A percentile compares a stretch with the other conserved stretches of the same genome.
Evolutionary conservation across 257 asterid species (phyloP).

Genomic region (Apocynum venetum): DNA sequence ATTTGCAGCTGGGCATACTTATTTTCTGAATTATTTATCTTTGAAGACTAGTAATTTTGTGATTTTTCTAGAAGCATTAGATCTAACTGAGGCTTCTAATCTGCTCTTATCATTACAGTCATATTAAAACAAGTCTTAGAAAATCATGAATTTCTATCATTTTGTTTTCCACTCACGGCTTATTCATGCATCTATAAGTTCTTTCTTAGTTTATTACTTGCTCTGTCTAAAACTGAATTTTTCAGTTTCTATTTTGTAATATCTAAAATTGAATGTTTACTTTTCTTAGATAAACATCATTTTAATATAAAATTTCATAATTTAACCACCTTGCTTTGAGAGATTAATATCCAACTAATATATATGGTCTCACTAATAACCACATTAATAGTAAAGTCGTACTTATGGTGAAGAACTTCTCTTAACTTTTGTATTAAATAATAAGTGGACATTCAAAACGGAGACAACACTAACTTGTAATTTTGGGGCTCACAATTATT

Average conservation of each 20-base stretch:
- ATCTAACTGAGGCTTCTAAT: background rate
- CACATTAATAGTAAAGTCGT: background rate
- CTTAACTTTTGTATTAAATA: background rate
- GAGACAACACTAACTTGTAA: background rate
- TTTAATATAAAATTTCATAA: too few species aligned
- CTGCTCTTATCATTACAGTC: background rate
- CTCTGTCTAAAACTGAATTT: too few species aligned
- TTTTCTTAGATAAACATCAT: too few species aligned
- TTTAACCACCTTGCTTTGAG: too few species aligned
- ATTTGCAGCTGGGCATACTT: background rate
- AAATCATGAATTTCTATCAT: background rate
- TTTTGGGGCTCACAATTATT: background rate
- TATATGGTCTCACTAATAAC: background rate
- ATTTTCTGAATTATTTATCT: background rate
- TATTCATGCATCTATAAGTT: background rate
- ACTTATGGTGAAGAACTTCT: too few species aligned
- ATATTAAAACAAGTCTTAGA: background rate
- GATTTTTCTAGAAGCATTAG: background rate
- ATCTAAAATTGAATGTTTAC: background rate
- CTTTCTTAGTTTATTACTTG: background rate
- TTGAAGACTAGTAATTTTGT: background rate
- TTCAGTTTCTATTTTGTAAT: too few species aligned
- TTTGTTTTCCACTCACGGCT: background rate
- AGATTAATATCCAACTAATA: too few species aligned
- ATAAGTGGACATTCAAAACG: background rate